These are phyloP conservation scores for Hericium coralloides DNA, from an alignment of 768 basidiomycete genomes.

Conservation along the genomic window DNA sequence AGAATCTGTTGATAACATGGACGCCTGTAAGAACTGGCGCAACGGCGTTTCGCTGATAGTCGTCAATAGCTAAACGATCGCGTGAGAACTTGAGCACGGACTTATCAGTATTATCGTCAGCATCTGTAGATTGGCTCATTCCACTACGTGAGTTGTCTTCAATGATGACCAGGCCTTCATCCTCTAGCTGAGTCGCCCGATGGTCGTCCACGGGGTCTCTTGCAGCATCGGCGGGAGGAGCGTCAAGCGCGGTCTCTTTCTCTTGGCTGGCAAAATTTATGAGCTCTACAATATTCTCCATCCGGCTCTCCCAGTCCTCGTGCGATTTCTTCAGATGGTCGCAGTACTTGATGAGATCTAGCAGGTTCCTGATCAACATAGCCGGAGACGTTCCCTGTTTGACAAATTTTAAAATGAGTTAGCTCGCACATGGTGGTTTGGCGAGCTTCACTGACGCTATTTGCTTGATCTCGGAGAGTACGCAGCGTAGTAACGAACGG, in stretches of 20 bases:
- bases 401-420: background rate
- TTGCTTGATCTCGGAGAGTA: constrained; percentile 41
- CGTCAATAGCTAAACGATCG: too few relatives aligned
- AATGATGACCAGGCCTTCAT: background rate
- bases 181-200: background rate
- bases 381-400: constrained; percentile 50
- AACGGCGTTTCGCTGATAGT: constrained; percentile 44
- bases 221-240: background rate
- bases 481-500: constrained; percentile 52
- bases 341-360: constrained; percentile 55
- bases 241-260: background rate
- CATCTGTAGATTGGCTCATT: too few relatives aligned
- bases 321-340: constrained; percentile 61
- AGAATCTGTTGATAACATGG: constrained; percentile 76
- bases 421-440: background rate
- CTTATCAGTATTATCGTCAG: too few relatives aligned
- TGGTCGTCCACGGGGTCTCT: background rate
- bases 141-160: background rate
- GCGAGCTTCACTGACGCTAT: constrained; percentile 33
- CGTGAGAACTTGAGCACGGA: too few relatives aligned
- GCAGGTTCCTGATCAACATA: constrained; percentile 49
- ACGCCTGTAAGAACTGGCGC: constrained; percentile 65
- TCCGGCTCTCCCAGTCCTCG: constrained; percentile 64
- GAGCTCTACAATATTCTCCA: constrained; percentile 85
- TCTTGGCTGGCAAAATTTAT: constrained; percentile 65